Conservation (phyloP, 75 land plant species). For the Larix kaempferi region DNA sequence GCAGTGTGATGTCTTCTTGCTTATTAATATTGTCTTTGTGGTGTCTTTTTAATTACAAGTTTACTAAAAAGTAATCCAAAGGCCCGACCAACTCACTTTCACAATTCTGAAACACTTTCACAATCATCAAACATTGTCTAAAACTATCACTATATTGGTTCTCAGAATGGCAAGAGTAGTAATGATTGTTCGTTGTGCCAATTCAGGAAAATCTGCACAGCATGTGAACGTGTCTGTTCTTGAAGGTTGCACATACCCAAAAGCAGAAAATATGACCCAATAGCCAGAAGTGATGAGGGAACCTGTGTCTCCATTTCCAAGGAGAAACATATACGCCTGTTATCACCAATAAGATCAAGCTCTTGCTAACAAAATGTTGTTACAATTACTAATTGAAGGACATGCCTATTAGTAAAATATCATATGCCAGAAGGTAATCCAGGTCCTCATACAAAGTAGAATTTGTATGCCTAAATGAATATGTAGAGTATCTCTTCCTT, state of each 20-base stretch:
- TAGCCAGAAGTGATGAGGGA: constrained; percentile 53
- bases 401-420: too few species aligned
- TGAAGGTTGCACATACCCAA: constrained; percentile 77
- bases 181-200: not conserved
- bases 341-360: too few species aligned
- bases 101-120: not conserved
- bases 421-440: too few species aligned
- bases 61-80: not conserved
- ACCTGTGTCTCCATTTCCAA: too few species aligned
- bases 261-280: constrained; percentile 76
- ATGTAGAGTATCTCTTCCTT: too few species aligned
- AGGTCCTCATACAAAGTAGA: too few species aligned
- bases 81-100: not conserved
- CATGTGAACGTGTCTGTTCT: constrained; percentile 75
- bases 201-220: constrained; percentile 80
- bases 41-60: not conserved
- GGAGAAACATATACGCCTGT: too few species aligned
- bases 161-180: not conserved
- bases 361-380: too few species aligned
- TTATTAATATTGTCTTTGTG: not conserved
- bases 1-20: too few species aligned
- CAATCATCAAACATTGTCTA: not conserved
- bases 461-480: too few species aligned
- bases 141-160: not conserved
- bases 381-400: too few species aligned